Conservation (phyloP, 2,329 filamentous ascomycete genomes). For the Neonectria faginata region DNA sequence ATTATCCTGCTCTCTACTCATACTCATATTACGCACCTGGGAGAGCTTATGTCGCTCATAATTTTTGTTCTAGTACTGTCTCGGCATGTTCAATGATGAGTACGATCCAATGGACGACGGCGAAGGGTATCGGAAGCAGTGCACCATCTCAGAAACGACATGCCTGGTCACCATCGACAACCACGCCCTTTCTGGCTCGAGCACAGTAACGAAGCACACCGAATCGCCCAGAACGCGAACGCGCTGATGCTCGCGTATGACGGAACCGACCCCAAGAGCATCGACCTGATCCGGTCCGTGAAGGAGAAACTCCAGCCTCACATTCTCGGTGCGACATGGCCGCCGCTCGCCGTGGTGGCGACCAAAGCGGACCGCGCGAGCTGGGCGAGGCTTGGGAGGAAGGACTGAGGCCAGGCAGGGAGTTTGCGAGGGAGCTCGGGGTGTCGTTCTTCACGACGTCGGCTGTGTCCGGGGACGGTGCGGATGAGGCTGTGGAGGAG, state of each 20-base stretch:
- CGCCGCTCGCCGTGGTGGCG: slow-evolving; percentile 31
- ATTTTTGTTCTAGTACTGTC: not conserved
- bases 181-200: slow-evolving; percentile 16
- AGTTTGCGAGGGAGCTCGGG: slow-evolving; percentile 30
- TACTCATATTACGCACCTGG: not conserved
- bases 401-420: slow-evolving; percentile 26
- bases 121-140: not conserved
- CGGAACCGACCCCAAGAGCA: slow-evolving; percentile 18
- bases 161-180: slow-evolving; percentile 18
- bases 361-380: slow-evolving; percentile 33
- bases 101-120: slow-evolving; percentile 5
- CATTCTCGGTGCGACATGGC: slow-evolving; percentile 16
- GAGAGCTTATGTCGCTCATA: not conserved
- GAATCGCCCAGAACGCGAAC: slow-evolving; percentile 30
- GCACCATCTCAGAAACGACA: not conserved
- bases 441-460: slow-evolving; percentile 35
- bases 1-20: not conserved
- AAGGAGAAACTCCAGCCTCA: not conserved
- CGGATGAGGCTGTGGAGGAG: slow-evolving; percentile 38
- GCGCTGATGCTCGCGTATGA: slow-evolving; percentile 37
- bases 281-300: slow-evolving; percentile 31
- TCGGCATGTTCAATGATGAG: not conserved
- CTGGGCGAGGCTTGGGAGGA: slow-evolving; percentile 32
- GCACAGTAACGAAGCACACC: slow-evolving; percentile 17
- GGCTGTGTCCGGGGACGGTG: slow-evolving; percentile 36